Evolutionary conservation across 305 asterid genomes (phyloP).

Genomic region (Withania somnifera): DNA sequence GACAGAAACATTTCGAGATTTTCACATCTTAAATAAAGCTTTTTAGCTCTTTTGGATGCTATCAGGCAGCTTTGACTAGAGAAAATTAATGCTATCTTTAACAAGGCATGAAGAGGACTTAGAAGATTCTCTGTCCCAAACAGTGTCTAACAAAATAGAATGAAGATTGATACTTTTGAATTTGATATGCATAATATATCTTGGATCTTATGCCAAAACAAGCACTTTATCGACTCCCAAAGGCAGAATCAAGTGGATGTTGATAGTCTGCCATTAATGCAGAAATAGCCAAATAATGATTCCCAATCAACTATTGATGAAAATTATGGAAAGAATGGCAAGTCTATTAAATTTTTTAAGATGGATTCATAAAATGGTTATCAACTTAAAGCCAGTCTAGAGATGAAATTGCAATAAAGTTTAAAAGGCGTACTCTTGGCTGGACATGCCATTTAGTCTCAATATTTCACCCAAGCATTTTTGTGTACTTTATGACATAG

Average conservation of each 20-base stretch:
- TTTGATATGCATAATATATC: background rate
- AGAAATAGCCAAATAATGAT: background rate
- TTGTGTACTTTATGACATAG: background rate
- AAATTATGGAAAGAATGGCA: background rate
- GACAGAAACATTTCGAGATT: background rate
- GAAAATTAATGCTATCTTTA: background rate
- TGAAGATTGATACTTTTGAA: background rate
- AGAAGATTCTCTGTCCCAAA: background rate
- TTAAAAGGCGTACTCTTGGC: background rate
- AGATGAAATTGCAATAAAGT: background rate
- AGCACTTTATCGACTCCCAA: background rate
- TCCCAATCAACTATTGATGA: background rate
- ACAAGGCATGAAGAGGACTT: background rate
- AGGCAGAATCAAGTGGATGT: background rate
- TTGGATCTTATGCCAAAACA: background rate
- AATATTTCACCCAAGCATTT: background rate
- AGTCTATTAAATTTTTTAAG: background rate
- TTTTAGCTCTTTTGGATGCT: background rate
- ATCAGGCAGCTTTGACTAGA: background rate
- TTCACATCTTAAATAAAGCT: background rate
- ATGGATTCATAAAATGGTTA: background rate
- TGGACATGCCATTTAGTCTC: background rate
- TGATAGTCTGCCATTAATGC: background rate
- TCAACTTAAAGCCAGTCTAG: background rate
- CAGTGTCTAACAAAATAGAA: background rate